Percentiles rank a stretch among this genome's conserved stretches.
These are phyloP conservation scores for Papiliotrema terrestris DNA, from an alignment of 1,284 basidiomycete genomes.

Conservation along the genomic window DNA sequence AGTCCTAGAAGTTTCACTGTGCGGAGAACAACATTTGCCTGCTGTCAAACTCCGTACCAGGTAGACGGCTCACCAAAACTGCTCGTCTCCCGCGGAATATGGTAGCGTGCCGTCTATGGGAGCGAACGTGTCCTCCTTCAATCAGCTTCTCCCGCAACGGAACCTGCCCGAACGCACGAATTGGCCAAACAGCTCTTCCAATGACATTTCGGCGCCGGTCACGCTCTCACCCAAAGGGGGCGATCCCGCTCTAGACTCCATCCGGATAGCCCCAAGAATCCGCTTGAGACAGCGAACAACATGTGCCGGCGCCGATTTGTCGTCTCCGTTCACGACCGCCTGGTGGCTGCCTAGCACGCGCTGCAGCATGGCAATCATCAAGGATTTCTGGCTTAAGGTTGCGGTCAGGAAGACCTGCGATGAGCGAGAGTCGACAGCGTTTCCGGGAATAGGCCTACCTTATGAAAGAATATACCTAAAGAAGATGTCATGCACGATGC, in stretches of 20 bases:
- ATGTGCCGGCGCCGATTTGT: slow-evolving; percentile 19
- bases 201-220: not conserved
- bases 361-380: slow-evolving; percentile 21
- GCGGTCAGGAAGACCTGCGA: slow-evolving; percentile 26
- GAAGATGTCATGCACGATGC: slow-evolving; percentile 33
- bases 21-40: slow-evolving; percentile 4
- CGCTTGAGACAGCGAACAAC: slow-evolving; percentile 24
- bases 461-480: slow-evolving; percentile 26
- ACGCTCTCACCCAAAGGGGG: not conserved
- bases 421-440: not conserved
- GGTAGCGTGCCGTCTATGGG: not conserved
- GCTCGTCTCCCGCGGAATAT: not conserved
- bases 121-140: not conserved
- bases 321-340: slow-evolving; percentile 9
- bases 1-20: too few relatives aligned
- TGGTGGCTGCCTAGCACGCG: slow-evolving; percentile 16
- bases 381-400: slow-evolving; percentile 17
- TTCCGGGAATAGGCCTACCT: slow-evolving; percentile 10
- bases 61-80: not conserved
- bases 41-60: not conserved
- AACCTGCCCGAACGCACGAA: not conserved
- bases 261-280: slow-evolving; percentile 18
- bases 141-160: not conserved
- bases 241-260: slow-evolving; percentile 16
- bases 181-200: not conserved